phyloP scores from a whole-genome alignment of 768 basidiomycete genomes.

The Pleurotus salmoneostramineus region DNA sequence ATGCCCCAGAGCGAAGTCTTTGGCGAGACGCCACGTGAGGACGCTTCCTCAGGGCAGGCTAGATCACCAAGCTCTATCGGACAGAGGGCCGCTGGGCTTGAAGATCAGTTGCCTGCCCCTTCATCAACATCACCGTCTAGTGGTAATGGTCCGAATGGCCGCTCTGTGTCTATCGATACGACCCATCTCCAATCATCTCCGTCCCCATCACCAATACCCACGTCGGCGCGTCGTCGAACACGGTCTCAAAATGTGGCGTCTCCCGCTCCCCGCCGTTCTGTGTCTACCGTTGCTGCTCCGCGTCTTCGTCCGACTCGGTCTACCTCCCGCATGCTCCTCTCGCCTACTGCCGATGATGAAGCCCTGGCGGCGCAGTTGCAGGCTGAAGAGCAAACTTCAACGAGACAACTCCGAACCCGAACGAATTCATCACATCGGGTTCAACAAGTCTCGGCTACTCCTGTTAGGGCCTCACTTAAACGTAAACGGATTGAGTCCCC shows the following conservation, averaged over 20 bases:
- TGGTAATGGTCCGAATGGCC: not conserved
- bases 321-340: not conserved
- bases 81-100: not conserved
- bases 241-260: not conserved
- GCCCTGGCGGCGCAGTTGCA: constrained; percentile 22
- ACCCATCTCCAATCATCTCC: not conserved
- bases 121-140: not conserved
- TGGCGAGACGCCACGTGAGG: not conserved
- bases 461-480: constrained; percentile 26
- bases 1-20: constrained; percentile 7
- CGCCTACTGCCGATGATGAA: constrained; percentile 17
- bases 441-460: not conserved
- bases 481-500: constrained; percentile 40
- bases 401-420: constrained; percentile 24
- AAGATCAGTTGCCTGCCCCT: not conserved
- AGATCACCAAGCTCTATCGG: not conserved
- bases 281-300: not conserved
- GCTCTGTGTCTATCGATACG: not conserved
- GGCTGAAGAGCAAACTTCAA: constrained; percentile 29
- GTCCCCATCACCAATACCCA: not conserved
- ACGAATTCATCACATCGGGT: not conserved
- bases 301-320: not conserved
- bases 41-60: constrained; percentile 3
- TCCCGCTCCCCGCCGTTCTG: not conserved
- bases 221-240: not conserved